phyloP scores from a whole-genome alignment of 306 rosid species.

The Alnus rubra region DNA sequence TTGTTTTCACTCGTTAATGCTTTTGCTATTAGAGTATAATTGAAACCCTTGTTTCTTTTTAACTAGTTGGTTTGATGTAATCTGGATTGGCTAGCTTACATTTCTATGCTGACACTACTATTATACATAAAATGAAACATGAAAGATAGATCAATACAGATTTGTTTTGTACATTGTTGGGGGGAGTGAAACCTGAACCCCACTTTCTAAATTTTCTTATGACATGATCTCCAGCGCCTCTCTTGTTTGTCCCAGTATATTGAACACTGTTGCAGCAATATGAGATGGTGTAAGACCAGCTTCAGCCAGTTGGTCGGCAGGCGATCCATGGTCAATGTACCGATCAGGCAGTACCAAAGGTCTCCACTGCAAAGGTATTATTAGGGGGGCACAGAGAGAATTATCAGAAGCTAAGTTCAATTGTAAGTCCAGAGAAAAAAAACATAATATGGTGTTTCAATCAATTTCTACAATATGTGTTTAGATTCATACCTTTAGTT shows the following conservation, averaged over 20 bases:
- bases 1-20: neutral
- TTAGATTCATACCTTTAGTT: constrained; percentile 55
- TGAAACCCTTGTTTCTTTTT: neutral
- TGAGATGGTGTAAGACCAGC: constrained; percentile 89
- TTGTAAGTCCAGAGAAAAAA: constrained; percentile 2
- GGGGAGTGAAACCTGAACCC: constrained; percentile 5
- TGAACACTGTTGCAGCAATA: constrained; percentile 92
- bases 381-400: constrained; percentile 2
- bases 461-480: neutral
- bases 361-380: constrained; percentile 75
- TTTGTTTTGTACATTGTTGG: constrained; percentile 24
- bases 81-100: neutral
- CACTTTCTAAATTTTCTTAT: constrained; percentile 20
- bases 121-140: constrained; percentile 20
- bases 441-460: neutral
- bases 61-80: neutral
- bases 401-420: neutral
- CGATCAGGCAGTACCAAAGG: constrained; percentile 91
- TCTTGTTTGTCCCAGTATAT: constrained; percentile 79
- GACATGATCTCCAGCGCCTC: constrained; percentile 87
- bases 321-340: constrained; percentile 88
- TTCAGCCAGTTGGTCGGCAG: constrained; percentile 62
- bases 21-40: neutral
- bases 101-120: constrained; percentile 4
- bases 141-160: constrained; percentile 2